Percentiles rank a stretch among this genome's conserved stretches.
Conservation (phyloP, 2,329 filamentous ascomycete genomes). For the Fusarium haematococcum region DNA sequence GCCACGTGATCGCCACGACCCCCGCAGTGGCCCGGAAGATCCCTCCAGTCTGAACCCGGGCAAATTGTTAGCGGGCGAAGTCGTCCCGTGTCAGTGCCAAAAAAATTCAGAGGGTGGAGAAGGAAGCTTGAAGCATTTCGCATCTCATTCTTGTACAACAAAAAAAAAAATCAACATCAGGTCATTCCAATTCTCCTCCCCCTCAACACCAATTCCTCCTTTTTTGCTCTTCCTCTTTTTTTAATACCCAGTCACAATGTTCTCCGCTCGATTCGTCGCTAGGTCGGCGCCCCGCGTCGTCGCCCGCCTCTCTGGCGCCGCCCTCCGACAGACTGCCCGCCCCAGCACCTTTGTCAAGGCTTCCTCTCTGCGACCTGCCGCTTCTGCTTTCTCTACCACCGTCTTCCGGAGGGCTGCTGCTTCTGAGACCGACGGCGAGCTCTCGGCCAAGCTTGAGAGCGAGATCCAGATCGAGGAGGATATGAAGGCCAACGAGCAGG, state of each 20-base stretch:
- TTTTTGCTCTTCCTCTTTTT: not conserved
- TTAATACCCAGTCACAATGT: constrained; percentile 63
- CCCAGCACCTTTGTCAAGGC: constrained; percentile 63
- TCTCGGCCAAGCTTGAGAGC: constrained; percentile 85
- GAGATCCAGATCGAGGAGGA: constrained; percentile 88
- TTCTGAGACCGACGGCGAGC: constrained; percentile 76
- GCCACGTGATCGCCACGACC: constrained; percentile 30
- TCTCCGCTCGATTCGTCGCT: constrained; percentile 74
- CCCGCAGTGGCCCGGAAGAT: constrained; percentile 29
- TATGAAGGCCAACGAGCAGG: constrained; percentile 77
- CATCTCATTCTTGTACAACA: constrained; percentile 20
- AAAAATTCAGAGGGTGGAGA: constrained; percentile 37
- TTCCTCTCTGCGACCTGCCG: constrained; percentile 48
- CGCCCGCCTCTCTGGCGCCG: constrained; percentile 66
- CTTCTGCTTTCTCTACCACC: constrained; percentile 60
- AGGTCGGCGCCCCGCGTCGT: constrained; percentile 75
- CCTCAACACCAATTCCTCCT: not conserved
- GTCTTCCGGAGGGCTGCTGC: constrained; percentile 54
- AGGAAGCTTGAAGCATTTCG: constrained; percentile 31
- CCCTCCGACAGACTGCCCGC: constrained; percentile 63
- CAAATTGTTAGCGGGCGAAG: constrained; percentile 31
- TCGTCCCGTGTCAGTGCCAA: constrained; percentile 3
- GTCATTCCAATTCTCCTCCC: constrained; percentile 22
- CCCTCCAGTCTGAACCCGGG: constrained; percentile 26
- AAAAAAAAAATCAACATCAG: constrained; percentile 11